phyloP scores from a whole-genome alignment of 805 yeast genomes.

The Isabelozyma pseudorhagii region DNA sequence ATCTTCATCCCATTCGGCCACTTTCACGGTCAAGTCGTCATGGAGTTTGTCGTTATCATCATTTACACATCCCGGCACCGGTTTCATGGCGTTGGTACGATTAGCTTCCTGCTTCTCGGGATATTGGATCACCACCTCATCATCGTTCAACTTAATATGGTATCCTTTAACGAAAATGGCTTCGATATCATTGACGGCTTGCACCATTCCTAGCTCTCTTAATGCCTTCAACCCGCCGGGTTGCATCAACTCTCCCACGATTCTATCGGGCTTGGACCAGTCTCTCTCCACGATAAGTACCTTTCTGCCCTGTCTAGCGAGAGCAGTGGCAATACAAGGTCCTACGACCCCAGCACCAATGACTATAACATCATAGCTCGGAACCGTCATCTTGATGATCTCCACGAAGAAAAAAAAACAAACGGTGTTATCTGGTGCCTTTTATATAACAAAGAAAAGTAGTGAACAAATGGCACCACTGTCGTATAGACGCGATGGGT shows the following conservation, averaged over 20 bases:
- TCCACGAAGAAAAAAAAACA: too few relatives aligned
- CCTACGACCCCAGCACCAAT: constrained; percentile 99
- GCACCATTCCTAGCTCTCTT: constrained; percentile 75
- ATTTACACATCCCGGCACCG: constrained; percentile 53
- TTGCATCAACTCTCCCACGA: constrained; percentile 95
- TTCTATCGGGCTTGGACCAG: constrained; percentile 90
- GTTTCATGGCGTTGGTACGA: constrained; percentile 39
- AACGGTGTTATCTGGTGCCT: too few relatives aligned
- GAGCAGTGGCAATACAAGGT: constrained; percentile 84
- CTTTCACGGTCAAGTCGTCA: constrained; percentile 46
- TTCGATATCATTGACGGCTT: constrained; percentile 69
- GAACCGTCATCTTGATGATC: too few relatives aligned
- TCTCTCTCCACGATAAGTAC: constrained; percentile 84
- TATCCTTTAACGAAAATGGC: constrained; percentile 81
- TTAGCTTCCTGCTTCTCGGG: constrained; percentile 54
- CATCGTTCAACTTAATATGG: constrained; percentile 64
- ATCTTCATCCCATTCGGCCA: constrained; percentile 55
- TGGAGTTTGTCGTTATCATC: constrained; percentile 55
- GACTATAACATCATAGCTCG: constrained; percentile 72
- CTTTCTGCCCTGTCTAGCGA: constrained; percentile 85
- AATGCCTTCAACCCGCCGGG: constrained; percentile 94
- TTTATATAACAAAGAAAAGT: too few relatives aligned
- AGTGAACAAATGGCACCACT: too few relatives aligned
- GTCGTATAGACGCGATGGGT: too few relatives aligned
- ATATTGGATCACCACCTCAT: constrained; percentile 61